phyloP scores from a whole-genome alignment of 805 yeast genomes.

The Pichia kluyveri region DNA sequence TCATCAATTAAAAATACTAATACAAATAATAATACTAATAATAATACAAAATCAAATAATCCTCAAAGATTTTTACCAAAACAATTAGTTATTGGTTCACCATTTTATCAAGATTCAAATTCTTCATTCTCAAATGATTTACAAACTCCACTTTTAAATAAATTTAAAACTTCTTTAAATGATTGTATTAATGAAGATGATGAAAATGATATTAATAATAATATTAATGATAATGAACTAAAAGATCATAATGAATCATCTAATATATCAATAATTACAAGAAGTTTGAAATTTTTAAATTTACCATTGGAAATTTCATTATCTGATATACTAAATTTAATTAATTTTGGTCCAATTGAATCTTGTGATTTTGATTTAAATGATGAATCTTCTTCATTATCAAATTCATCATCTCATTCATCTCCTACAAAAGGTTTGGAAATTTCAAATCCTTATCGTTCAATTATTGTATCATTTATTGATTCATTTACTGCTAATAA shows the following conservation, averaged over 20 bases:
- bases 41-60: constrained; percentile 32
- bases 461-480: constrained; percentile 17
- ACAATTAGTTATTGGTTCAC: constrained; percentile 51
- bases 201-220: background rate
- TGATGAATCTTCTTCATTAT: constrained; percentile 10
- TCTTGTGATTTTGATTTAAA: constrained; percentile 33
- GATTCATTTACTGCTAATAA: constrained; percentile 13
- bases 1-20: background rate
- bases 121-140: background rate
- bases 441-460: background rate
- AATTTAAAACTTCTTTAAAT: background rate
- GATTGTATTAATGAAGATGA: background rate
- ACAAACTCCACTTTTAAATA: background rate
- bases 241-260: too few relatives aligned
- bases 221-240: background rate
- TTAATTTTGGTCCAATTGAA: constrained; percentile 57
- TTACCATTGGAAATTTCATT: constrained; percentile 13
- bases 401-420: background rate
- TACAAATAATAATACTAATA: background rate
- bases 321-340: constrained; percentile 28
- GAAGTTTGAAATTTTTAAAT: constrained; percentile 17
- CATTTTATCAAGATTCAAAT: constrained; percentile 33
- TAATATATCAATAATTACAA: constrained; percentile 2
- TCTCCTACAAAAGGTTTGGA: too few relatives aligned
- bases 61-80: constrained; percentile 57